A percentile compares a stretch with the other conserved stretches of the same genome.
These are phyloP conservation scores for Syzygium grande DNA, from an alignment of 345 rosid genomes.

Conservation along the genomic window DNA sequence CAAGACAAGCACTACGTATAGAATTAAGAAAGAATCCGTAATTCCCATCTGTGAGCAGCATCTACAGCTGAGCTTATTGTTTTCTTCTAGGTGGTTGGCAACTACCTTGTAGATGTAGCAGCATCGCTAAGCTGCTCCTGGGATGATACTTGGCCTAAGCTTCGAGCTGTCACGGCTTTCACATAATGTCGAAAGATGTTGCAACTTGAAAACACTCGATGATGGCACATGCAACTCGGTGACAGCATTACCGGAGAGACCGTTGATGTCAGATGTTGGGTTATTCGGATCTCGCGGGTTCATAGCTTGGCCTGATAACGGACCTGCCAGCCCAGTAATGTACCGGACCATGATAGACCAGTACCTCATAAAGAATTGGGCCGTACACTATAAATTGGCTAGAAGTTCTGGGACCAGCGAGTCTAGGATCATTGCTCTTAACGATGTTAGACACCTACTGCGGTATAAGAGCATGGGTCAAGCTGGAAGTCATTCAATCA, in stretches of 20 bases:
- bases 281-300: not conserved
- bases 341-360: not conserved
- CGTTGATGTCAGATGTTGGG: not conserved
- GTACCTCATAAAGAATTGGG: not conserved
- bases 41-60: not conserved
- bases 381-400: not conserved
- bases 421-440: not conserved
- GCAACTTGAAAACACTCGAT: not conserved
- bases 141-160: not conserved
- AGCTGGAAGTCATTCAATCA: not conserved
- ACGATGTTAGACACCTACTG: not conserved
- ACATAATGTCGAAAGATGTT: not conserved
- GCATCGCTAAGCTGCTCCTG: not conserved
- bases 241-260: not conserved
- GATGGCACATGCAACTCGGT: not conserved
- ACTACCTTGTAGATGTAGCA: no score
- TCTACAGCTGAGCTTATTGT: not conserved
- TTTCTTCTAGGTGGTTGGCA: not conserved
- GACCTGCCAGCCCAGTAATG: not conserved
- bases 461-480: not conserved
- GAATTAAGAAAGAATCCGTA: not conserved
- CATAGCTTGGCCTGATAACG: not conserved
- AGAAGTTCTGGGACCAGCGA: not conserved
- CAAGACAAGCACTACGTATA: not conserved
- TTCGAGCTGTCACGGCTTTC: not conserved